Percentiles rank a stretch among this genome's conserved stretches.
phyloP scores from a whole-genome alignment of 176 grass and related monocot species.

The Oryza rufipogon region DNA sequence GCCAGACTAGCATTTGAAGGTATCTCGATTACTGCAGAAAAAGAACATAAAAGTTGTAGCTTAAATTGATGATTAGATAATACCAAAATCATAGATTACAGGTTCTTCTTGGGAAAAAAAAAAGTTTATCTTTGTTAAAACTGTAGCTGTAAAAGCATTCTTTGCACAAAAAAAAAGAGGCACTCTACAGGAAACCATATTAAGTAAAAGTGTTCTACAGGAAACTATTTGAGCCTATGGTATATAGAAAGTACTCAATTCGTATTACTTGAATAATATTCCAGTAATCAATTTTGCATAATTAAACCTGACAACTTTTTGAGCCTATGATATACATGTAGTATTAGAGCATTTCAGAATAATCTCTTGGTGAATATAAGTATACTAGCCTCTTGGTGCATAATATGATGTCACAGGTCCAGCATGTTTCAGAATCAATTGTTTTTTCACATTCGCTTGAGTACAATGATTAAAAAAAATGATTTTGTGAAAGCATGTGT shows the following conservation, averaged over 20 bases:
- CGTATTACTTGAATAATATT: too few relatives aligned
- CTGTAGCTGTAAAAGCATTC: not conserved
- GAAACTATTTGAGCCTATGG: not conserved
- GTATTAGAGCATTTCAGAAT: not conserved
- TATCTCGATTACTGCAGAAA: slow-evolving; percentile 83
- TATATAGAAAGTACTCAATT: not conserved
- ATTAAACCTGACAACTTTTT: too few relatives aligned
- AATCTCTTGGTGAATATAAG: not conserved
- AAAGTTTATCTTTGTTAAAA: not conserved
- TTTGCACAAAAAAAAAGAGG: not conserved
- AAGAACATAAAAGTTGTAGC: slow-evolving; percentile 11
- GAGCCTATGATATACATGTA: not conserved
- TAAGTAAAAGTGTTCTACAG: not conserved
- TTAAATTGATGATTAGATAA: not conserved
- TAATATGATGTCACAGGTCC: not conserved
- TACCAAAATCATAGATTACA: not conserved
- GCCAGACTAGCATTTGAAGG: slow-evolving; percentile 80
- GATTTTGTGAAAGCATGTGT: not conserved
- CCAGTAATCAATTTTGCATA: too few relatives aligned
- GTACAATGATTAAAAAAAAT: not conserved
- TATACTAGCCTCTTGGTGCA: not conserved
- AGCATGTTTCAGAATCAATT: slow-evolving; percentile 5
- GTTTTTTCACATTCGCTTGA: not conserved
- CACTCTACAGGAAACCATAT: not conserved
- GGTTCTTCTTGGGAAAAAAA: not conserved